A percentile compares a stretch with the other conserved stretches of the same genome.
Conservation (phyloP, 192 early-diverging fungal species). For the Entomortierella beljakovae region DNA sequence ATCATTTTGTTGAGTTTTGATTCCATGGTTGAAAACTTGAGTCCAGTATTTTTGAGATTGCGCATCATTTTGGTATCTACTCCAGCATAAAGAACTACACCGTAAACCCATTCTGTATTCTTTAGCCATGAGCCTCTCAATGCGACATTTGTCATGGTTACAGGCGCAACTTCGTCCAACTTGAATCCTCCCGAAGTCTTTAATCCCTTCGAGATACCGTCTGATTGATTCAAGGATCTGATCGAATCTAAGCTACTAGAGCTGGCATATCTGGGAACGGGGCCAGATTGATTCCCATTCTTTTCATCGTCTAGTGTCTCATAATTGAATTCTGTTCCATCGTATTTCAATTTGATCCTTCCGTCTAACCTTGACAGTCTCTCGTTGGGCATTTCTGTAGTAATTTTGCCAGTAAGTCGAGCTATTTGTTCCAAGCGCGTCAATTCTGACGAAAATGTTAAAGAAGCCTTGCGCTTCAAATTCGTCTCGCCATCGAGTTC, state of each 20-base stretch:
- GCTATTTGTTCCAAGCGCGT: conserved; percentile 77
- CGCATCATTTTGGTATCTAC: conserved; percentile 98
- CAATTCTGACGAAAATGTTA: conserved; percentile 79
- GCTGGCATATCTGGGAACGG: conserved; percentile 1
- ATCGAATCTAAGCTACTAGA: conserved; percentile 25
- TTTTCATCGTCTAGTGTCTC: conserved; percentile 20
- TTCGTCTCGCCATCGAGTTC: conserved; percentile 98
- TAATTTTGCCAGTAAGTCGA: conserved; percentile 74
- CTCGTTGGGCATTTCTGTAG: conserved; percentile 95
- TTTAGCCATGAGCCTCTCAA: conserved; percentile 91
- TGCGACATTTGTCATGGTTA: conserved; percentile 91
- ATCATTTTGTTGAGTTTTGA: conserved; percentile 78
- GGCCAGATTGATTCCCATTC: neutral
- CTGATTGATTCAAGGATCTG: neutral
- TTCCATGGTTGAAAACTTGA: conserved; percentile 80
- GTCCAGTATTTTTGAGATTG: conserved; percentile 77
- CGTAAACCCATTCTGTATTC: conserved; percentile 96
- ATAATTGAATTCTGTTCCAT: conserved; percentile 21
- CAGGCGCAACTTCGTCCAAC: conserved; percentile 75
- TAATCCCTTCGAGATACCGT: conserved; percentile 35
- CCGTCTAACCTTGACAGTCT: conserved; percentile 93
- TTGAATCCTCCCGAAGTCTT: conserved; percentile 7
- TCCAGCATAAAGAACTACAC: conserved; percentile 90
- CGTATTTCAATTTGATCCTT: conserved; percentile 48
- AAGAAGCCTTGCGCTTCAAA: conserved; percentile 92